These are phyloP conservation scores for Dictyostelium firmibasis DNA, from an alignment of 78 protist species.

Conservation along the genomic window DNA sequence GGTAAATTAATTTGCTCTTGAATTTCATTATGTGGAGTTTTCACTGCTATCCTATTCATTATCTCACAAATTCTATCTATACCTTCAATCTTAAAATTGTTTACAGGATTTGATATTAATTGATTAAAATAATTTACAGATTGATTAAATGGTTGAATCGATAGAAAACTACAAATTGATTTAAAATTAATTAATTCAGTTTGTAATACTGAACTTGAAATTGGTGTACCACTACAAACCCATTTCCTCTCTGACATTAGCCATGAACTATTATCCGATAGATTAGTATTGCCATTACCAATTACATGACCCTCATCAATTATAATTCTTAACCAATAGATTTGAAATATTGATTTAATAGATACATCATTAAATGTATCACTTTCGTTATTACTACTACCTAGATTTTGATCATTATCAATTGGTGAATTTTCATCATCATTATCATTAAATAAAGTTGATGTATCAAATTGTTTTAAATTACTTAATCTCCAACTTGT, in stretches of 20 bases:
- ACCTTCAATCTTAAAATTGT: neutral
- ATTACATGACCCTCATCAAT: constrained; percentile 70
- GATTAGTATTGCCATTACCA: neutral
- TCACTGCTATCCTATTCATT: neutral
- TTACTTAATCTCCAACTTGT: constrained; percentile 18
- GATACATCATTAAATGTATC: neutral
- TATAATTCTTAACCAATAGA: constrained; percentile 42
- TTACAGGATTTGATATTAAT: constrained; percentile 8
- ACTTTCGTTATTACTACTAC: neutral
- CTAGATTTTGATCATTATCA: neutral
- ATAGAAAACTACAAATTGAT: constrained; percentile 27
- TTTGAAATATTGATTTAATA: neutral
- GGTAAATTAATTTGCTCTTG: neutral
- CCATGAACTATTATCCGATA: neutral
- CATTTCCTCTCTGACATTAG: constrained; percentile 15
- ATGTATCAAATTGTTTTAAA: neutral
- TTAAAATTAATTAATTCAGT: constrained; percentile 6
- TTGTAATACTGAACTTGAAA: neutral
- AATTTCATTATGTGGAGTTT: neutral
- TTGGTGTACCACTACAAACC: constrained; percentile 55
- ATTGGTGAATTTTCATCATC: neutral
- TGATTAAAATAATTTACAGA: neutral
- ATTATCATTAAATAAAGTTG: neutral
- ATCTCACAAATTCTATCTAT: neutral
- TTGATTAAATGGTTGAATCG: neutral